Evolutionary conservation across 805 yeast species (phyloP).

Genomic region (Yarrowia sp.): DNA sequence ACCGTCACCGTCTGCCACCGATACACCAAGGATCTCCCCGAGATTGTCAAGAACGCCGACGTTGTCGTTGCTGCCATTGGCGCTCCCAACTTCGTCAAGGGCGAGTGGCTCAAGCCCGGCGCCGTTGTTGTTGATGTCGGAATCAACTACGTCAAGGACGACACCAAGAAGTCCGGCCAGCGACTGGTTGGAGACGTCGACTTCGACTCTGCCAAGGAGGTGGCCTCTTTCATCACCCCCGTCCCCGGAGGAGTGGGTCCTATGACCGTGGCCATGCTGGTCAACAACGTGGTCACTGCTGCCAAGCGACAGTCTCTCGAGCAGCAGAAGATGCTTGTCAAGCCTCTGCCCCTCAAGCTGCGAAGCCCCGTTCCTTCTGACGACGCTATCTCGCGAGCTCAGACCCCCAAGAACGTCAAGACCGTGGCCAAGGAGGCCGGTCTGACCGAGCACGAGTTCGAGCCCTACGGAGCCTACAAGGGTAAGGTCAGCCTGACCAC

Average conservation of each 20-base stretch:
- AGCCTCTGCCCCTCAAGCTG: constrained; percentile 55
- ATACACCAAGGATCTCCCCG: constrained; percentile 59
- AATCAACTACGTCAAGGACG: constrained; percentile 81
- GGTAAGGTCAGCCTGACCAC: constrained; percentile 78
- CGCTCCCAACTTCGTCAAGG: constrained; percentile 75
- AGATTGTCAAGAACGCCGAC: constrained; percentile 67
- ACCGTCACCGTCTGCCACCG: constrained; percentile 90
- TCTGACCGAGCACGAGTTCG: constrained; percentile 72
- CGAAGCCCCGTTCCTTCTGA: constrained; percentile 83
- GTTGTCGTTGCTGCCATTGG: constrained; percentile 92
- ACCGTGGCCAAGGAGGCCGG: constrained; percentile 79
- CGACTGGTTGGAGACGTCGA: constrained; percentile 95
- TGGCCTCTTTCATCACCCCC: constrained; percentile 78
- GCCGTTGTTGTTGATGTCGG: constrained; percentile 93
- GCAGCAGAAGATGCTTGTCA: constrained; percentile 44
- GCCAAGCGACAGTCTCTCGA: constrained; percentile 55
- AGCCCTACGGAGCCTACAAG: constrained; percentile 83
- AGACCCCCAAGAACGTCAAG: constrained; percentile 77
- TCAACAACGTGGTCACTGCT: constrained; percentile 76
- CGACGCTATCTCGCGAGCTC: constrained; percentile 83
- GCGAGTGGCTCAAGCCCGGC: constrained; percentile 82
- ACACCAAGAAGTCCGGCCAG: constrained; percentile 69
- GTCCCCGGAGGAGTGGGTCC: constrained; percentile 99
- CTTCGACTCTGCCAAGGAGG: constrained; percentile 59
- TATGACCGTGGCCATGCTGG: constrained; percentile 96